Base-by-base conservation (phyloP, 345 rosid genomes). In the Balakata baccata region DNA sequence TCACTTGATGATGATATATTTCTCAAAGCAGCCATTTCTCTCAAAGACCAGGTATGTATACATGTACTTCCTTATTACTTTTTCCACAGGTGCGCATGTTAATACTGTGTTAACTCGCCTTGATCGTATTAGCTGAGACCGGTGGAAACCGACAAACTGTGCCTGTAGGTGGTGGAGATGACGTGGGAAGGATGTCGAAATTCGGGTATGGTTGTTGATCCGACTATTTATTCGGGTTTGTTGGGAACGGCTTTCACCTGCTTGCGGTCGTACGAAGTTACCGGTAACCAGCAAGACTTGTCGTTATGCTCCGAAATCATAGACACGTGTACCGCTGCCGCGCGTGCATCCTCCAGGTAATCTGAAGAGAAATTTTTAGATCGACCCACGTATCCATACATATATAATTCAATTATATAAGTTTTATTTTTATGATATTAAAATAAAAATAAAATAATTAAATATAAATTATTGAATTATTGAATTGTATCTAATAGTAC, bases 161-260 rank as follows among this genome's bases (percentile, higher is more conserved):
- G 37, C 29, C 11, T 66, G 66, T 66, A 91, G 93, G 91, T 90
- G 62, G 90, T 92, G 75, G 87, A 85, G 70, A 81, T 73, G 54
- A 90, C 95, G 70, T 86, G 97, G 97, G 74, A 68, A 76, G 74
- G 72, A 1, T 39, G 64, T 39, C 76, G 74, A 18, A 72, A 50
- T 9, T 17, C 79, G 76, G 81, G 50, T 56, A 13, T 34, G 70
- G 38, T 37, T 63, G 58, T 66, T 56, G 95, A 92, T 78, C 90
- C 90, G 79, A 92, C 97, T 34, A 89, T 86, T 11, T 88, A 86
- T 53, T 77, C 88, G 72, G 98, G 98, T 22, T 47, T 90, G 64
- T 82, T 89, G 13, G 97, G 98, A 25, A 92, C 97, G 9, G 97
- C 95, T 62, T 80, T 90, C 83, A 74, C 82, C 6, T 90, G 97